Evolutionary conservation across 2,329 filamentous ascomycete species (phyloP), one percentile per base, ranked within the genome.

Genomic region (Tolypocladium sp.): DNA sequence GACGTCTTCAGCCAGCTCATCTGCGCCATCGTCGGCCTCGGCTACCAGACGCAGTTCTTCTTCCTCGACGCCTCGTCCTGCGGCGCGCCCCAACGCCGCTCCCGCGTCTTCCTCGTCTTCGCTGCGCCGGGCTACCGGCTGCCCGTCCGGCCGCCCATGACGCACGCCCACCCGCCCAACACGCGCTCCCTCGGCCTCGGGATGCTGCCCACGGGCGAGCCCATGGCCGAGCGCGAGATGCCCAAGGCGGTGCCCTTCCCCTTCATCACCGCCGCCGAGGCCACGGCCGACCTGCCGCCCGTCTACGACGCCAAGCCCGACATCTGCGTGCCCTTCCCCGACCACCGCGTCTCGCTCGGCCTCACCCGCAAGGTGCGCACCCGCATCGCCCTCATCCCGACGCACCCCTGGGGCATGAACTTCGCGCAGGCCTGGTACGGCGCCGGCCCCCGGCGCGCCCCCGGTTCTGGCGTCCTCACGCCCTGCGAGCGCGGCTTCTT

Each of bases 1-100:
- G 89, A 90, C 60, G 82, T 90, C 0, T 85, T 92, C 57, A 86
- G 85, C 1, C 89, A 92, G 64, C 76, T 94, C 0, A 77, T 94
- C 12, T 89, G 87, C 62, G 80, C 85, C 1, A 73, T 94, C 0
- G 86, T 93, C 0, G 88, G 87, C 0, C 77, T 94, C 62, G 90
- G 90, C 0, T 95, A 94, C 64, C 90, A 95, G 67, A 77, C 85
- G 0, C 82, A 88, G 46, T 80, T 90, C 42, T 84, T 86, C 59
- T 76, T 87, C 0, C 75, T 90, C 25, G 89, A 92, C 63, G 82
- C 89, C 0, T 91, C 87, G 78, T 82, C 82, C 0, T 84, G 82
- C 62, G 88, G 89, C 1, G 84, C 85, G 2, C 75, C 84, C 0
- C 90, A 94, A 67, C 76, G 73, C 3, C 81, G 91, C 5, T 82